Base-by-base conservation (phyloP, 1,139 yeast species). In the Trichomonascaceae sp. region DNA sequence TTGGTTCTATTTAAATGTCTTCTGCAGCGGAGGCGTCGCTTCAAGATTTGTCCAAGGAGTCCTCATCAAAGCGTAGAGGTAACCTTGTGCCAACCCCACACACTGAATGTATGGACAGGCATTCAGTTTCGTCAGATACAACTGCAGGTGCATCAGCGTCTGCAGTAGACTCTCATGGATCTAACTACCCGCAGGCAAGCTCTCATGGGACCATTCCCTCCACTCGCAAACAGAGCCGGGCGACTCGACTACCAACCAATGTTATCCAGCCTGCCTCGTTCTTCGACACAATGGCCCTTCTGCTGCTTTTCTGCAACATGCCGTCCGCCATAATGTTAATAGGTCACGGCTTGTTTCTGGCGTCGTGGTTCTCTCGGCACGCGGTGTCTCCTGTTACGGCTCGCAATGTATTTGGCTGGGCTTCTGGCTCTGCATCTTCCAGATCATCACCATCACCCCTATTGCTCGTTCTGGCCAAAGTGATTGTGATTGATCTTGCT, bases 221-320 rank as follows among this genome's bases (percentile, higher is more conserved):
- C 23, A 6, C 23, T 20, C 23, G 23, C 11, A 20, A 20, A 20
- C 23, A 20, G 23, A 8, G 9, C 9, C 23, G 23, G 23, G 23
- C 23, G 6, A 27, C 37, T 5, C 22, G 26, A 31, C 35, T 36
- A 13, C 46, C 48, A 3, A 41, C 46, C 17, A 36, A 37, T 17
- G 47, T 51, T 20, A 43, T 51, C 17, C 42, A 35, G 25, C 51
- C 57, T 13, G 48, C 53, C 3, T 40, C 58, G 1, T 46, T 56
- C 29, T 30, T 47, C 11, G 60, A 56, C 36, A 50, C 60, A 3
- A 36, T 55, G 14, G 54, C 60, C 6, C 40, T 56, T 5, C 41
- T 55, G 29, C 38, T 48, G 16, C 39, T 56, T 20, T 45, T 56
- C 23, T 37, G 43, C 15, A 49, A 50, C 33, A 37, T 51, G 11